A percentile compares a stretch with the other conserved stretches of the same genome.
These are phyloP conservation scores for Gossypium schwendimanii DNA, from an alignment of 441 rosid genomes.

Conservation along the genomic window DNA sequence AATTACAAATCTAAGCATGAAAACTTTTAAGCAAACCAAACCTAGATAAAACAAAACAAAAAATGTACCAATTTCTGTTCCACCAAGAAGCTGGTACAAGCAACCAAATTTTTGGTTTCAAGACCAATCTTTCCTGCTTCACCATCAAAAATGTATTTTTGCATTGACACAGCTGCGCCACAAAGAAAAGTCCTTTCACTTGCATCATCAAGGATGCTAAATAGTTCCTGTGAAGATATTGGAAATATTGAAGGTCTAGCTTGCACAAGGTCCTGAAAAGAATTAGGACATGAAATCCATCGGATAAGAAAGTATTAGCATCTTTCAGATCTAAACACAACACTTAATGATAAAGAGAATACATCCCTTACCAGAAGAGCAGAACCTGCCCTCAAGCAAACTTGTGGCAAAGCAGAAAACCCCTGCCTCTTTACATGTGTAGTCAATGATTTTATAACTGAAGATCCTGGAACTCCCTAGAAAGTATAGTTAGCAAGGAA, in stretches of 20 bases:
- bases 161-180: conserved; percentile 63
- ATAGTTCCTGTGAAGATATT: conserved; percentile 61
- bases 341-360: conserved; percentile 4
- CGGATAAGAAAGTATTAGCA: neutral
- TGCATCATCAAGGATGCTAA: conserved; percentile 85
- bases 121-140: conserved; percentile 74
- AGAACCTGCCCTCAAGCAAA: conserved; percentile 73
- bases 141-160: conserved; percentile 83
- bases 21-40: neutral
- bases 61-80: conserved; percentile 76
- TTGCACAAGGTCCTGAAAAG: conserved; percentile 74
- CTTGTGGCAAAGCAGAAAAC: conserved; percentile 58
- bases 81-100: conserved; percentile 76
- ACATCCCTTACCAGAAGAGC: conserved; percentile 58
- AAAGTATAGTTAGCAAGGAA: conserved; percentile 12
- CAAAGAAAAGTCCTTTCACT: conserved; percentile 83
- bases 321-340: neutral
- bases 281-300: conserved; percentile 15
- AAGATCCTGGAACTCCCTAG: conserved; percentile 67
- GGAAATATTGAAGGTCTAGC: conserved; percentile 61
- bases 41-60: conserved; percentile 7
- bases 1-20: neutral
- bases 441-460: conserved; percentile 52
- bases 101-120: conserved; percentile 76
- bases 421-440: conserved; percentile 59